Conservation (phyloP, 1,139 yeast genomes). For the Lodderomyces jiufengensis region DNA sequence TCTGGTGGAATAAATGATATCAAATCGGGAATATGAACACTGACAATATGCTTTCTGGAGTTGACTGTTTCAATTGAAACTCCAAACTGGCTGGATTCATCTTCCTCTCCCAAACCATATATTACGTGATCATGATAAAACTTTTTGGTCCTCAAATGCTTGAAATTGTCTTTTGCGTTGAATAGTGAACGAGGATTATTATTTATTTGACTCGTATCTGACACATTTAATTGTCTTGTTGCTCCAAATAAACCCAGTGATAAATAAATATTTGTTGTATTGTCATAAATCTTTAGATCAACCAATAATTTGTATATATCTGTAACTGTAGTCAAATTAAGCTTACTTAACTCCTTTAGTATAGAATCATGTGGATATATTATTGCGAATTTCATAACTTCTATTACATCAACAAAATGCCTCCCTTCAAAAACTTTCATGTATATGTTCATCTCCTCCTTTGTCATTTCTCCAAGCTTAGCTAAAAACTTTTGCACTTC, state of each 20-base stretch:
- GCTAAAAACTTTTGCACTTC: conserved; percentile 17
- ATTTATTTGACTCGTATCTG: conserved; percentile 11
- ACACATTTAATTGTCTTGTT: conserved; percentile 1
- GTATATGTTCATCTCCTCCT: conserved; percentile 23
- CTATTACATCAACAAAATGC: conserved; percentile 22
- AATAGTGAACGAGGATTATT: not conserved
- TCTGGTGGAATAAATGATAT: conserved; percentile 30
- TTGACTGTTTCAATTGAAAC: conserved; percentile 34
- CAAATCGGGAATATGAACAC: conserved; percentile 45
- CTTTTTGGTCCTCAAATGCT: conserved; percentile 23
- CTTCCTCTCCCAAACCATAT: conserved; percentile 20
- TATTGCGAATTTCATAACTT: conserved; percentile 28
- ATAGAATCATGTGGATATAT: conserved; percentile 35
- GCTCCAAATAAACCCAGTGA: conserved; percentile 30
- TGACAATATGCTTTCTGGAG: conserved; percentile 28
- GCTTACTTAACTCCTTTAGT: conserved; percentile 12
- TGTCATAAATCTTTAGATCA: conserved; percentile 24
- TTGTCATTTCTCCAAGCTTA: conserved; percentile 14
- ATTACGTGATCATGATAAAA: conserved; percentile 28
- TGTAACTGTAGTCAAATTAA: conserved; percentile 15
- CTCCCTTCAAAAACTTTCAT: conserved; percentile 36
- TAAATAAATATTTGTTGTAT: conserved; percentile 25
- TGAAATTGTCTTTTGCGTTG: conserved; percentile 22
- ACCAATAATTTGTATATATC: conserved; percentile 19
- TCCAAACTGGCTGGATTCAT: conserved; percentile 14